Evolutionary conservation across 2,329 filamentous ascomycete species (phyloP).

Genomic region (Penicillium digitatum): DNA sequence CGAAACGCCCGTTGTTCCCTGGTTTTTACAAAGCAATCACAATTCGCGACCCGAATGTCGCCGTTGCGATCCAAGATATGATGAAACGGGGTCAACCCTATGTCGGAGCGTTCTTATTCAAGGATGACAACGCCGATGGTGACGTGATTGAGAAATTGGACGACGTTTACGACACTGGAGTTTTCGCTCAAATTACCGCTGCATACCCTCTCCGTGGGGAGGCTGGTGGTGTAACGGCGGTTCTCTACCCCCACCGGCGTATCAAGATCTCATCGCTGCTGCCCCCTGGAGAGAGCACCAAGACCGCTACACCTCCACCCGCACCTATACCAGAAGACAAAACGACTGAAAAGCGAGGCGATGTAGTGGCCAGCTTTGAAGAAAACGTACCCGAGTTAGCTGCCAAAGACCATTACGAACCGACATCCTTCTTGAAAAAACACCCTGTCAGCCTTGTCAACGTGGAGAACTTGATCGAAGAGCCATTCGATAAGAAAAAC

Average conservation of each 20-base stretch:
- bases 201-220: conserved; percentile 83
- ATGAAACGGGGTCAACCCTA: conserved; percentile 96
- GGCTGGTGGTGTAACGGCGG: conserved; percentile 79
- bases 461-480: conserved; percentile 86
- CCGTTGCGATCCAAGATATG: conserved; percentile 89
- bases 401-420: conserved; percentile 65
- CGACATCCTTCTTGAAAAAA: conserved; percentile 84
- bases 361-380: conserved; percentile 96
- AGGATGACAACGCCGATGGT: conserved; percentile 89
- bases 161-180: conserved; percentile 92
- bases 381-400: conserved; percentile 65
- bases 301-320: conserved; percentile 27
- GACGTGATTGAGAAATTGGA: conserved; percentile 86
- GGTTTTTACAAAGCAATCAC: conserved; percentile 99
- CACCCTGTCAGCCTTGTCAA: conserved; percentile 92
- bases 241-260: conserved; percentile 90
- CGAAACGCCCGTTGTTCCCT: conserved; percentile 87
- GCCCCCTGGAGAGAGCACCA: conserved; percentile 53
- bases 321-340: conserved; percentile 37
- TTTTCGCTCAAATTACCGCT: conserved; percentile 96
- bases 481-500: conserved; percentile 85
- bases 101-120: conserved; percentile 93
- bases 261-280: conserved; percentile 85
- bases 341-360: conserved; percentile 70
- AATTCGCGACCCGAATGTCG: conserved; percentile 87